Conservation (phyloP, 2,329 filamentous ascomycete species). For the Chrysosporium keratinophilum region DNA sequence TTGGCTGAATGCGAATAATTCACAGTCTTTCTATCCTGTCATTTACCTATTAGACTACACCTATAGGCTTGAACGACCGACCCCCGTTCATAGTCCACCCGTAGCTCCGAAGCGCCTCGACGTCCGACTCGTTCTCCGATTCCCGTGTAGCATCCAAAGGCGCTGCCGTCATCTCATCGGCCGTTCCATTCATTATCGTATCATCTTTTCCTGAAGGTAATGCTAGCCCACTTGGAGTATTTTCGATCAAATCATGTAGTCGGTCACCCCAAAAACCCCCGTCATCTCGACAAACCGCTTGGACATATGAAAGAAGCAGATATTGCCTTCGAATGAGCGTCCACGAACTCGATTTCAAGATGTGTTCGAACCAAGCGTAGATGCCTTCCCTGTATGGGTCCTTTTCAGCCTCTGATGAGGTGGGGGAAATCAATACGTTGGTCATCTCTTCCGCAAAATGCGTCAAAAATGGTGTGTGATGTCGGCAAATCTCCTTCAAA, state of each 20-base stretch:
- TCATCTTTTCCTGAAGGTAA: neutral
- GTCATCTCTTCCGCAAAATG: conserved; percentile 34
- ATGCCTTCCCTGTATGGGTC: conserved; percentile 35
- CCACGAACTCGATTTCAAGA: conserved; percentile 36
- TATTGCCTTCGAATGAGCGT: conserved; percentile 20
- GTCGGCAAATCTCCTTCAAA: conserved; percentile 29
- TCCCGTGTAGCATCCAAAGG: no score
- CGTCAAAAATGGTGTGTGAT: conserved; percentile 28
- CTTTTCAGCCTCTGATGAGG: conserved; percentile 17
- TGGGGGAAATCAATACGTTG: conserved; percentile 25
- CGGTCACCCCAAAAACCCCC: conserved; percentile 8
- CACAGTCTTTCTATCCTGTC: no score
- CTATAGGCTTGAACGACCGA: conserved; percentile 28
- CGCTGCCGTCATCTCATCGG: neutral
- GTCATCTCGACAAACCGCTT: conserved; percentile 25
- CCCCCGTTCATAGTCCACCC: conserved; percentile 17
- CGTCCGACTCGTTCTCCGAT: neutral
- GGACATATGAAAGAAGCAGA: conserved; percentile 27
- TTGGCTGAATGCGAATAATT: no score
- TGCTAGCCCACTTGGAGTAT: neutral
- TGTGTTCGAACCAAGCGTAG: conserved; percentile 42
- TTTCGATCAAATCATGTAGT: conserved; percentile 4
- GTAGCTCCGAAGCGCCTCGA: conserved; percentile 8
- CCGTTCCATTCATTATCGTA: neutral
- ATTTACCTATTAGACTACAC: conserved; percentile 20